Conservation (phyloP, 2,329 filamentous ascomycete genomes). For the Ceratocystis smalleyi region DNA sequence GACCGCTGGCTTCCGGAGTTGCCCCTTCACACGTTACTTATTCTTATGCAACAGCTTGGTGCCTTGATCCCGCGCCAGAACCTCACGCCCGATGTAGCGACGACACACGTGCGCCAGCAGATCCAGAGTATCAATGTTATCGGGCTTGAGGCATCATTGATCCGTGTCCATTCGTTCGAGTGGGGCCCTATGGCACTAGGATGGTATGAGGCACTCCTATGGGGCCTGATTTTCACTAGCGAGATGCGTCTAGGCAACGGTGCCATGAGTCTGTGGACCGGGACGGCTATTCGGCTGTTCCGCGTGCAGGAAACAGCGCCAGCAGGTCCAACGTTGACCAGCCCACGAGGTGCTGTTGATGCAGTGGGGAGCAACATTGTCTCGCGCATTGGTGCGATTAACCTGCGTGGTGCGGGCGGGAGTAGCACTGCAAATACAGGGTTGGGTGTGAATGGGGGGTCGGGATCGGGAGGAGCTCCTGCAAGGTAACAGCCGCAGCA, state of each 20-base stretch:
- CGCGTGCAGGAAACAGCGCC: constrained; percentile 72
- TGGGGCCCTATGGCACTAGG: constrained; percentile 82
- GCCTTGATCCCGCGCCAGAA: constrained; percentile 40
- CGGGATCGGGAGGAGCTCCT: background rate
- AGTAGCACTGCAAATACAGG: constrained; percentile 8
- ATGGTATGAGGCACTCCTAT: constrained; percentile 91
- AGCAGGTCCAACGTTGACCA: constrained; percentile 64
- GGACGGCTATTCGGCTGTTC: constrained; percentile 76
- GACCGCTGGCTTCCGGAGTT: constrained; percentile 87
- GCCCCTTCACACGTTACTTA: constrained; percentile 73
- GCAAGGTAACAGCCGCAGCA: background rate
- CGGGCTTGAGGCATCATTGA: constrained; percentile 57
- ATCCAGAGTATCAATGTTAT: constrained; percentile 49
- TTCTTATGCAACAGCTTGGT: constrained; percentile 52
- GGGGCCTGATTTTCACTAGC: constrained; percentile 80
- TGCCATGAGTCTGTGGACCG: constrained; percentile 66
- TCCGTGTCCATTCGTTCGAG: constrained; percentile 77
- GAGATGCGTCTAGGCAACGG: constrained; percentile 84
- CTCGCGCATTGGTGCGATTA: constrained; percentile 68
- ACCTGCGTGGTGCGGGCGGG: constrained; percentile 38
- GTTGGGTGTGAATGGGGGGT: background rate
- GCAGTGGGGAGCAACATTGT: constrained; percentile 84
- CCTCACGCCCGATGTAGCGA: constrained; percentile 29
- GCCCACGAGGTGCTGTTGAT: constrained; percentile 79
- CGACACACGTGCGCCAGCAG: constrained; percentile 34